Evolutionary conservation across 73 alveolate genomes (phyloP).

Genomic region (Effrenium voratum): DNA sequence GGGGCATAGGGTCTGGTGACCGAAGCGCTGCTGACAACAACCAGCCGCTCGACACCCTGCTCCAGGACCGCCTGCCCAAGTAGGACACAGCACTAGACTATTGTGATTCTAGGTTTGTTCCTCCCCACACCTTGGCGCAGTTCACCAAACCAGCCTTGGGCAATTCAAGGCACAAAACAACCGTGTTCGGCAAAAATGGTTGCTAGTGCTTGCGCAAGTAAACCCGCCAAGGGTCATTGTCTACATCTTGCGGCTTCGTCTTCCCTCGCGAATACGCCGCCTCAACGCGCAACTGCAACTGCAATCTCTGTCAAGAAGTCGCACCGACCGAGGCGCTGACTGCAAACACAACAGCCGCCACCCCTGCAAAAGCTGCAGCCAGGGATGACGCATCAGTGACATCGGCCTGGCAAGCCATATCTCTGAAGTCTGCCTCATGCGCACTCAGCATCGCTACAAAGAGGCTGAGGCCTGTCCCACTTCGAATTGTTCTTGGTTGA

Average conservation of each 20-base stretch:
- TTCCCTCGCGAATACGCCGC: conserved; percentile 81
- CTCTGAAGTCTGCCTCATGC: neutral
- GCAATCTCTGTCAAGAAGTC: neutral
- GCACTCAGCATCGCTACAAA: neutral
- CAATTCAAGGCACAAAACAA: too few species aligned
- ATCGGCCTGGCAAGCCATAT: conserved; percentile 18
- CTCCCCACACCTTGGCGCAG: conserved; percentile 46
- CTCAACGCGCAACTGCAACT: neutral
- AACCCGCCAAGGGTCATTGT: conserved; percentile 55
- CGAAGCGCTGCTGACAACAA: conserved; percentile 82
- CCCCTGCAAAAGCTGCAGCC: conserved; percentile 72
- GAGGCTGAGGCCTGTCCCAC: neutral
- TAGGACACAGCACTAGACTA: neutral
- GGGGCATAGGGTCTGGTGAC: conserved; percentile 82
- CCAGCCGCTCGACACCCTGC: conserved; percentile 31
- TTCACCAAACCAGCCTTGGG: conserved; percentile 53
- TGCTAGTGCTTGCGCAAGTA: too few species aligned
- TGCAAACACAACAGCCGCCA: conserved; percentile 57
- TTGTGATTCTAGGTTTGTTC: neutral
- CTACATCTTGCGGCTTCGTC: conserved; percentile 60
- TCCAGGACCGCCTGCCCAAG: conserved; percentile 26
- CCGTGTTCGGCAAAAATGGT: too few species aligned
- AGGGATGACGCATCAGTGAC: conserved; percentile 17
- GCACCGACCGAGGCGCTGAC: neutral
- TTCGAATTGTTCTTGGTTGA: neutral